phyloP scores from a whole-genome alignment of 371 early-diverging fungal species.

The Mortierella sp. region DNA sequence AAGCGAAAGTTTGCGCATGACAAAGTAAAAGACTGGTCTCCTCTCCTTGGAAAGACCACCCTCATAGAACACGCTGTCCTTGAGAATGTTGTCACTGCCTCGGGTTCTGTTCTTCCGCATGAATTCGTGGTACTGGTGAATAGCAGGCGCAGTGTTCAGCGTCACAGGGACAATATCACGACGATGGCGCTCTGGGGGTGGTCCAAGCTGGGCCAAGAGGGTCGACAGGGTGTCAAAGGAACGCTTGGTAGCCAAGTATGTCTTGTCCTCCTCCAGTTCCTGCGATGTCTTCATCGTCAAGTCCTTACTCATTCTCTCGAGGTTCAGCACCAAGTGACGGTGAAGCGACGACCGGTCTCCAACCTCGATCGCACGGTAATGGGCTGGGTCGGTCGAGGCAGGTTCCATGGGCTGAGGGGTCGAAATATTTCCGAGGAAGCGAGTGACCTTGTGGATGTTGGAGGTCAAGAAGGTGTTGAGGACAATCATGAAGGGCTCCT shows the following conservation, averaged over 20 bases:
- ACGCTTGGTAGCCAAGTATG: constrained; percentile 61
- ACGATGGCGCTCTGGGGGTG: constrained; percentile 74
- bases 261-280: constrained; percentile 57
- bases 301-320: constrained; percentile 80
- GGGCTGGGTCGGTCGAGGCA: constrained; percentile 55
- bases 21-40: constrained; percentile 88
- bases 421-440: constrained; percentile 74
- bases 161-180: constrained; percentile 67
- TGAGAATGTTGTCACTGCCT: constrained; percentile 72
- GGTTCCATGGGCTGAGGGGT: constrained; percentile 50
- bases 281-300: constrained; percentile 63
- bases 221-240: constrained; percentile 84
- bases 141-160: constrained; percentile 65
- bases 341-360: constrained; percentile 75
- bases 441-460: constrained; percentile 78
- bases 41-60: constrained; percentile 84
- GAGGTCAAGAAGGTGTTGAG: constrained; percentile 87
- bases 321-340: constrained; percentile 77
- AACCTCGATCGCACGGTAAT: constrained; percentile 69
- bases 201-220: constrained; percentile 88
- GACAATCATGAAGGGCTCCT: constrained; percentile 93
- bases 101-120: constrained; percentile 83
- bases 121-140: constrained; percentile 83
- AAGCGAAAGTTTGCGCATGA: constrained; percentile 82
- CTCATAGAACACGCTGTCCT: constrained; percentile 84